Evolutionary conservation across 441 rosid genomes (phyloP), one percentile per base, ranked within the genome.

Genomic region (Eutrema salsugineum): DNA sequence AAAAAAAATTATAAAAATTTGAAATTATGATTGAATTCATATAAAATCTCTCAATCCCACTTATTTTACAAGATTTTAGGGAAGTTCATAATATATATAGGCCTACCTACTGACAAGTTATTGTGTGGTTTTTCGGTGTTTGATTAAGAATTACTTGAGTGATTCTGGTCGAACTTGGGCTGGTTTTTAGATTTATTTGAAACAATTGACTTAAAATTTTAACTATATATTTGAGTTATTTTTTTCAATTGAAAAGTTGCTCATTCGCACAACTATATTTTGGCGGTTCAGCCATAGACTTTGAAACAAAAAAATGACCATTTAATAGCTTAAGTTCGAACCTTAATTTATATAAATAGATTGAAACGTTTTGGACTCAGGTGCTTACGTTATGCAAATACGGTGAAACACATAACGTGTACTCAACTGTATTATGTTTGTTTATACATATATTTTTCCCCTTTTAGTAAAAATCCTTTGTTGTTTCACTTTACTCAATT

Each of bases 391-490:
- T 68, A 47, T 74, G n/a, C 28, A 62, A 61, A 69, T 75, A 68
- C 32, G 38, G 51, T 19, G 72, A 61, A 75, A 75, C 59, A 46
- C 70, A 68, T 44, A 51, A 68, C 70, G 74, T 68, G 78, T 61
- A 61, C 51, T 43, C 50, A 27, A 51, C 28, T 56, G 95, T 32
- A 80, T 85, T 74, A 82, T 86, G 30, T 55, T 46, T 16, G 51
- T 35, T 11, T 12, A 16, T 35, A 39, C 43, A 43, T 58, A 64
- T 36, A n/a, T 8, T 17, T 66, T 61, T 54, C 57, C 49, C 24
- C 50, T 65, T 77, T 72, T 60, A 46, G 77, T 44, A 66, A 49
- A 55, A 71, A 19, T 72, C 54, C 8, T 59, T 5, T 19, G 62
- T 50, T 43, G 16, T 28, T 53, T 64, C 48, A 28, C 36, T 16